Base-by-base conservation (phyloP, 1,139 yeast species). In the Wickerhamomyces sp. region DNA sequence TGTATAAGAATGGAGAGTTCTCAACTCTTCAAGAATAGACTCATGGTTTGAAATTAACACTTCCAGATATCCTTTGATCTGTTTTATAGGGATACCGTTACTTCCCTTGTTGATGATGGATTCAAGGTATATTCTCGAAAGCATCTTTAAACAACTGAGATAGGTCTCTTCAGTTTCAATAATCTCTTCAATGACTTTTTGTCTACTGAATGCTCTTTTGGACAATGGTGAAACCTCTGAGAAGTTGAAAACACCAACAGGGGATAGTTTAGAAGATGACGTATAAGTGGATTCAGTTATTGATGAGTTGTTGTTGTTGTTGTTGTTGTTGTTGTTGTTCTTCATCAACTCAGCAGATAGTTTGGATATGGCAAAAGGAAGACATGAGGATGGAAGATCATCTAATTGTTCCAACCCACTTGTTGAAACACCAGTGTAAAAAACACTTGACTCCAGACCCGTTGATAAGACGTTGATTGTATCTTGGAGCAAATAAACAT, bases 161-260 rank as follows among this genome's bases (percentile, higher is more conserved):
- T 72, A 75, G 1, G 54, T 57, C 19, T 59, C 61, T 48, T 76
- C 82, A 14, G 74, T 72, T 9, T 61, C 63, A 0, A 67, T 36
- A 3, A 75, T 48, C 47, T 76, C 83, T 37, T 69, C 68, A 13
- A 74, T 52, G 10, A 66, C 55, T 28, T 58, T 61, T 23, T 51
- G 55, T 31, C 72, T 44, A 22, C 58, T 57, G 33, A 51, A 58
- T 1, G 52, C 46, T 16, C 42, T 40, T 28, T 51, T 53, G 5
- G 46, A 32, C 1, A 23, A 7, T 8, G 47, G 44, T 3, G 55
- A 46, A n/a, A 36, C 18, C 6, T 38, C 36, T 3, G 35, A 30
- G 18, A 33, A 41, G 11, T 32, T 19, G 2, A 36, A 18, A 4
- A 34, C 21, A 13, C 31, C 21, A 18, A 35, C 33, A 4, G 50